Base-by-base conservation (phyloP, 352 stramenopile genomes). In the Globisporangium perplexum region DNA sequence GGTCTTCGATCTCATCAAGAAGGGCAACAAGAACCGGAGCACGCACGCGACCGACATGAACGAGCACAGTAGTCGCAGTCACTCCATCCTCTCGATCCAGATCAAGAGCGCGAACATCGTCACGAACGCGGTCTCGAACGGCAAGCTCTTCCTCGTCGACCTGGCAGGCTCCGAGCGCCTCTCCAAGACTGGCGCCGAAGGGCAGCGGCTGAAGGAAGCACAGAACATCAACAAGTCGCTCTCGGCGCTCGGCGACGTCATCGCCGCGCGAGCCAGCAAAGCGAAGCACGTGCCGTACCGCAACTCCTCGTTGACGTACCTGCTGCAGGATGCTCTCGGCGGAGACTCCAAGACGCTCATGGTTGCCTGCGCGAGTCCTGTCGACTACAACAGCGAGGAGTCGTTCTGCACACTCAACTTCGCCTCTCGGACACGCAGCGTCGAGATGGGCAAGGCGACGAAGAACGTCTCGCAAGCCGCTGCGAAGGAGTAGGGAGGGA, bases 191-290 rank as follows among this genome's bases (percentile, higher is more conserved):
- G 82, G 84, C 2, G 89, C 90, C 7, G 75, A 90, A 47, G 90
- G 86, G 0, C 80, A 88, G 57, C 69, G 81, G 14, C 63, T 98
- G 6, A 96, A 97, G 53, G 90, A 98, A 53, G 89, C 90, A 41
- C 84, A 96, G 49, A 96, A 95, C 61, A 97, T 98, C 69, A 97
- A 98, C 74, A 95, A 96, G 59, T 92, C 83, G 46, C 75, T 99
- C 24, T 97, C 90, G 5, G 96, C 96, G 23, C 78, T 99, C 15
- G 96, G 96, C 15, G 97, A 99, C 69, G 97, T 99, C 23, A 99
- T 99, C 63, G 78, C 85, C 22, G 85, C 85, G 24, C 81, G 79
- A 12, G 83, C 81, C 18, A 93, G 79, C 63, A 93, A 92, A 47
- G 71, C 83, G 23, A 93, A 92, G 61, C 95, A 99, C 69, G 80